These are phyloP conservation scores for Fusarium clavum DNA, from an alignment of 2,329 filamentous ascomycete species.

Conservation along the genomic window DNA sequence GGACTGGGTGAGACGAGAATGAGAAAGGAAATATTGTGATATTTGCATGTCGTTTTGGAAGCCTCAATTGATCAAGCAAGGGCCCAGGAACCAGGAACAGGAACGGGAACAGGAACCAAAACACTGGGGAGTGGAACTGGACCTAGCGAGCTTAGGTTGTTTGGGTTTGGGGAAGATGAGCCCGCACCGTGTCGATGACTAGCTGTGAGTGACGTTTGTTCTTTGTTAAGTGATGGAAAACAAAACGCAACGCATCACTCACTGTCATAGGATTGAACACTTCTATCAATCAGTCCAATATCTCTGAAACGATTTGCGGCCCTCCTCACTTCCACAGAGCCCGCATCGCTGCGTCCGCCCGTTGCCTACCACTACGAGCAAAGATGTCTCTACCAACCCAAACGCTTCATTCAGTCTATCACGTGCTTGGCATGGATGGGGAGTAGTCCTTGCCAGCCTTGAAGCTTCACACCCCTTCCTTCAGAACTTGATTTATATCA, in stretches of 20 bases:
- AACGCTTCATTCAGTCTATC: slow-evolving; percentile 32
- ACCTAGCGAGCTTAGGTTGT: neutral
- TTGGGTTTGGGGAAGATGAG: slow-evolving; percentile 11
- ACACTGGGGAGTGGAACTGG: slow-evolving; percentile 19
- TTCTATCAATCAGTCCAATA: slow-evolving; percentile 1
- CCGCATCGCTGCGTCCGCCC: slow-evolving; percentile 30
- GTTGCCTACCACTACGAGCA: neutral
- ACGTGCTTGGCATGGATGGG: slow-evolving; percentile 32
- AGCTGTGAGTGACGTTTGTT: slow-evolving; percentile 2
- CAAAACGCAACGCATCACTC: neutral
- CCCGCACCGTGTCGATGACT: slow-evolving; percentile 36
- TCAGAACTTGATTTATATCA: slow-evolving; percentile 32
- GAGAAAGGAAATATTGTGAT: neutral
- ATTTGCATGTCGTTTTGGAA: neutral
- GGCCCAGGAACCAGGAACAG: slow-evolving; percentile 37
- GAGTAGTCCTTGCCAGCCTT: slow-evolving; percentile 1
- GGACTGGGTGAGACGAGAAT: neutral
- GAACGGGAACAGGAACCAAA: slow-evolving; percentile 1
- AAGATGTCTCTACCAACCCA: slow-evolving; percentile 9
- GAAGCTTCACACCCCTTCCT: slow-evolving; percentile 35
- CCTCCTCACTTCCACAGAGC: slow-evolving; percentile 7
- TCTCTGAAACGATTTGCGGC: slow-evolving; percentile 18
- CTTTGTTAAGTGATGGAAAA: neutral
- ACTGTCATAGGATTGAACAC: neutral
- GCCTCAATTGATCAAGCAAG: slow-evolving; percentile 24